A percentile compares a stretch with the other conserved stretches of the same genome.
These are phyloP conservation scores for Boletus edulis DNA, from an alignment of 768 basidiomycete genomes.

Conservation along the genomic window DNA sequence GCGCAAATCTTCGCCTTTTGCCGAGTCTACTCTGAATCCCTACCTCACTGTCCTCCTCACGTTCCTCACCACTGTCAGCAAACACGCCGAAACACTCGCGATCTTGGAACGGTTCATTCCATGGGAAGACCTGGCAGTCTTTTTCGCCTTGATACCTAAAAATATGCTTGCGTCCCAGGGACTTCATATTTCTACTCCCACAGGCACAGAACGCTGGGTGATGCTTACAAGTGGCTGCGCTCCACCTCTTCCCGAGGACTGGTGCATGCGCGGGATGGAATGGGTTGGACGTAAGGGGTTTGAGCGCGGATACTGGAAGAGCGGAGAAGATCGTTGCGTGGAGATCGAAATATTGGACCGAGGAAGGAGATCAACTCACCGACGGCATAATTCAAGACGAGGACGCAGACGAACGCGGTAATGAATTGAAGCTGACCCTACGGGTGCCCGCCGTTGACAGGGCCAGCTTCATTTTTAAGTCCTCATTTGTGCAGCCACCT, in stretches of 20 bases:
- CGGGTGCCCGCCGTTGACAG: too few relatives aligned
- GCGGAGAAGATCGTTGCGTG: slow-evolving; percentile 56
- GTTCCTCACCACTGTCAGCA: slow-evolving; percentile 77
- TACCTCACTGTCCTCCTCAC: slow-evolving; percentile 87
- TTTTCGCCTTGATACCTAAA: slow-evolving; percentile 60
- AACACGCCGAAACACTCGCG: slow-evolving; percentile 56
- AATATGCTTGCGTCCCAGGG: slow-evolving; percentile 48
- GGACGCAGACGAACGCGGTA: slow-evolving; percentile 43
- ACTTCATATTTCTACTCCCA: slow-evolving; percentile 29
- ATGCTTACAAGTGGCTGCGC: slow-evolving; percentile 70
- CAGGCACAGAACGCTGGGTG: slow-evolving; percentile 51
- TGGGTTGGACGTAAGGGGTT: slow-evolving; percentile 92
- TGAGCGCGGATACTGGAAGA: slow-evolving; percentile 93
- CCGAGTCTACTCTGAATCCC: slow-evolving; percentile 65
- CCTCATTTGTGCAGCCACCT: too few relatives aligned
- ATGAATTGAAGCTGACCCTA: slow-evolving; percentile 20
- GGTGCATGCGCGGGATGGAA: slow-evolving; percentile 94
- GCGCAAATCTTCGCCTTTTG: slow-evolving; percentile 57
- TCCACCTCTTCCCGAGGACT: slow-evolving; percentile 86
- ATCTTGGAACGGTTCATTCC: slow-evolving; percentile 78
- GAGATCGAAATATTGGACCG: slow-evolving; percentile 82
- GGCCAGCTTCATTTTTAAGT: too few relatives aligned
- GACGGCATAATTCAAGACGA: slow-evolving; percentile 87
- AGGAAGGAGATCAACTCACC: slow-evolving; percentile 52
- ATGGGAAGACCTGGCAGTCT: slow-evolving; percentile 71